Conservation (phyloP, 768 basidiomycete genomes). For the Cantharellus cinnabarinus region DNA sequence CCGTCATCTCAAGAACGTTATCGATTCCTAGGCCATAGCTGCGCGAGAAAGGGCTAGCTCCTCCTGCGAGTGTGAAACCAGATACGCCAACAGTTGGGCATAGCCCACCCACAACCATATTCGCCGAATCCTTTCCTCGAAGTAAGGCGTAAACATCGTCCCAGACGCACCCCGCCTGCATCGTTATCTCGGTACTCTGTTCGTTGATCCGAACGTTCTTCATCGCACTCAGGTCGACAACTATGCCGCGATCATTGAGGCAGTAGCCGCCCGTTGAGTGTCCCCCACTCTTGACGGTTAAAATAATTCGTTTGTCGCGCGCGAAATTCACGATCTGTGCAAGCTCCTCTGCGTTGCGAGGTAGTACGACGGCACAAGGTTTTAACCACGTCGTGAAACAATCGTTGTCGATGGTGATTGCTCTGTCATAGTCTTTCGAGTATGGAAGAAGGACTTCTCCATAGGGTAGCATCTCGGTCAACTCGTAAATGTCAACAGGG, state of each 20-base stretch:
- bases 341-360: neutral
- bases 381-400: too few species aligned
- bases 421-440: too few species aligned
- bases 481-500: too few species aligned
- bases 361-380: neutral
- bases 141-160: neutral
- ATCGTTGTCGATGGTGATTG: too few species aligned
- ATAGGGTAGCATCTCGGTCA: too few species aligned
- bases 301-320: neutral
- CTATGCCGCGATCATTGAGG: too few species aligned
- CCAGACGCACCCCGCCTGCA: too few species aligned
- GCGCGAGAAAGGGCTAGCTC: neutral
- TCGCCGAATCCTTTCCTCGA: neutral
- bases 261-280: too few species aligned
- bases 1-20: neutral
- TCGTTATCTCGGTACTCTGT: too few species aligned
- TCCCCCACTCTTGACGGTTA: neutral
- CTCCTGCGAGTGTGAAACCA: neutral
- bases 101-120: neutral
- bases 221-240: too few species aligned
- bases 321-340: neutral
- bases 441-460: too few species aligned
- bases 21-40: constrained; percentile 4
- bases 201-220: too few species aligned
- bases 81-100: constrained; percentile 1